Evolutionary conservation across 179 eudicot genomes (phyloP), one percentile per base, ranked within the genome.

Genomic region (Carnegiea gigantea): DNA sequence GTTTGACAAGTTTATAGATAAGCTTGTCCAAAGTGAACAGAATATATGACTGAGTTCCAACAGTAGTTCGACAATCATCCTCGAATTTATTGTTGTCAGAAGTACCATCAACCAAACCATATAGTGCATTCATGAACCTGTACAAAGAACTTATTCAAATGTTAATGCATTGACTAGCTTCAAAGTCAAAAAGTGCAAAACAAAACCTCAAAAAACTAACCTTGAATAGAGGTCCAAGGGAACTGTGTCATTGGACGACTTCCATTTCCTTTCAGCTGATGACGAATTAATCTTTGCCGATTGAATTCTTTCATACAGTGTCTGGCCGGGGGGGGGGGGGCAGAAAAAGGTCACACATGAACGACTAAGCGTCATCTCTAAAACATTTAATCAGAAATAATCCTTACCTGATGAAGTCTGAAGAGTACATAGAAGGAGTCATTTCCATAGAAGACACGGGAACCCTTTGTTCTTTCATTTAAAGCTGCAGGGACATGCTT

Each of bases 1-100:
- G 98, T 88, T 96, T 96, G 78, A 91, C 91, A 51, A 96, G 88
- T 83, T 91, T 92, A 80, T 87, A 90, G 78, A 96, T 90, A 81
- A 94, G 89, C 87, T 94, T 94, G 92, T 94, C 97, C 75, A 96
- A 88, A 46, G 99, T 94, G 88, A 96, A 94, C 57, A 96, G 93
- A 76, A 92, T 57, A 80, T 92, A 96, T 8, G 98, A 96, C 77
- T 92, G 98, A 78, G 97, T 89, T 57, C 99, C 99, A 85, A 94
- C 89, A 59, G 90, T 89, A 76, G 96, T 90, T 76, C 97, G 97
- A 82, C 98, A 96, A 77, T 96, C 99, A 87, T 96, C 98, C 87
- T 95, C 98, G 77, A 90, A 95, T 87, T 94, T 94, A 70, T 91
- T 75, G 86, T 92, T 94, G 77, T 95, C 98, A 49, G 91, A 90